Base-by-base conservation (phyloP, 345 rosid genomes). In the Dipteronia sinensis region DNA sequence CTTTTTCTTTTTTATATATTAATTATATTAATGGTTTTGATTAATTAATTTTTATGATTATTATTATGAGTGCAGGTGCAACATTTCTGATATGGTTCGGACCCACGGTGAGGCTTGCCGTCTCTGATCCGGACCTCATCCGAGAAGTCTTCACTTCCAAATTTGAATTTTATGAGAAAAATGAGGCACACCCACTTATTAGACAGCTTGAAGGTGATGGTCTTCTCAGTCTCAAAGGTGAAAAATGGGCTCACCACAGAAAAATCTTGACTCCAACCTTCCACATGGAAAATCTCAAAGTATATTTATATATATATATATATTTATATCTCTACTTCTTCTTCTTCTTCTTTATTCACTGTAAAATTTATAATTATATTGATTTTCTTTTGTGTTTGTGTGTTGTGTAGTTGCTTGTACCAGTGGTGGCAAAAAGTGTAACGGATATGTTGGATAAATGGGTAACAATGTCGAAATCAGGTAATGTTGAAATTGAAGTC, bases 51-150 rank as follows among this genome's bases (percentile, higher is more conserved):
- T n/a, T n/a, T n/a, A n/a, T 73, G 10, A 31, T 7, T 34, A 42
- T 42, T 70, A 27, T 10, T 47, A 5, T 34, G 38, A 34, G 38
- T 31, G 42, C 80, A 95, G 98, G 97, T 68, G 90, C 91, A 15
- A 92, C 94, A 23, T 86, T 93, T 81, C 79, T 94, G 16, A 92
- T 88, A 8, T 95, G 98, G 98, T 80, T 88, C n/a, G 95, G 95
- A 17, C 92, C 95, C 56, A 89, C 90, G n/a, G 93, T 89, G 56
- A 89, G 94, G 42, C 82, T 95, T 25, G 81, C 90, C 0, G 91
- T 95, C 15, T 82, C 98, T 0, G 98, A 93, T 59, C 98, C 97
- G 10, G 97, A 92, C 75, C 86, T 90, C 55, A 87, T 90, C 25
- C 66, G 96, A 61, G 91, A 90, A 82, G 86, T 93, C 22, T 84